Conservation (phyloP, 345 rosid genomes). For the Alliaria petiolata region DNA sequence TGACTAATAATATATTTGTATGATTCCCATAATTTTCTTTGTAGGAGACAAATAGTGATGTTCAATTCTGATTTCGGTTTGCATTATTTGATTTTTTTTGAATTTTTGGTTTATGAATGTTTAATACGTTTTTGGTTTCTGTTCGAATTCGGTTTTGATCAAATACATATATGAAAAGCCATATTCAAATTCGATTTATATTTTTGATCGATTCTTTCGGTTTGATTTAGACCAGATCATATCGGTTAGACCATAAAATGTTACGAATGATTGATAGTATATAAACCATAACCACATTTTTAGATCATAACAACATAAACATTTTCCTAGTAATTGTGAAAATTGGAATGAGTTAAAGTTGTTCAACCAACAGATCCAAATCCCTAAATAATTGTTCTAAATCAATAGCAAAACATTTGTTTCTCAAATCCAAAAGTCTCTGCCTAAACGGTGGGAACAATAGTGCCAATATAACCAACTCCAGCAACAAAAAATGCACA, state of each 20-base stretch:
- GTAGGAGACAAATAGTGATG: not conserved
- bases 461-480: slow-evolving; percentile 70
- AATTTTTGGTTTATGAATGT: too few relatives aligned
- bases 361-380: slow-evolving; percentile 21
- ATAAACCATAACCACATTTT: not conserved
- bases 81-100: not conserved
- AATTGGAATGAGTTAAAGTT: not conserved
- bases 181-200: too few relatives aligned
- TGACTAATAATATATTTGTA: slow-evolving; percentile 2
- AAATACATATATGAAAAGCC: too few relatives aligned
- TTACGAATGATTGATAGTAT: not conserved
- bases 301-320: not conserved
- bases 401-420: not conserved
- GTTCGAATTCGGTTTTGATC: too few relatives aligned
- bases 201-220: too few relatives aligned
- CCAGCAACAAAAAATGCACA: slow-evolving; percentile 78
- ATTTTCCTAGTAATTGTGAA: not conserved
- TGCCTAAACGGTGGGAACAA: slow-evolving; percentile 40
- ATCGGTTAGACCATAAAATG: too few relatives aligned
- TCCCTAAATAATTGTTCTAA: slow-evolving; percentile 8
- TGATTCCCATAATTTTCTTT: not conserved
- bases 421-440: not conserved
- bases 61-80: not conserved
- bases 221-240: too few relatives aligned
- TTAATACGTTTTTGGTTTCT: not conserved